phyloP scores from a whole-genome alignment of 371 early-diverging fungal genomes.

The Mortierella sp. region DNA sequence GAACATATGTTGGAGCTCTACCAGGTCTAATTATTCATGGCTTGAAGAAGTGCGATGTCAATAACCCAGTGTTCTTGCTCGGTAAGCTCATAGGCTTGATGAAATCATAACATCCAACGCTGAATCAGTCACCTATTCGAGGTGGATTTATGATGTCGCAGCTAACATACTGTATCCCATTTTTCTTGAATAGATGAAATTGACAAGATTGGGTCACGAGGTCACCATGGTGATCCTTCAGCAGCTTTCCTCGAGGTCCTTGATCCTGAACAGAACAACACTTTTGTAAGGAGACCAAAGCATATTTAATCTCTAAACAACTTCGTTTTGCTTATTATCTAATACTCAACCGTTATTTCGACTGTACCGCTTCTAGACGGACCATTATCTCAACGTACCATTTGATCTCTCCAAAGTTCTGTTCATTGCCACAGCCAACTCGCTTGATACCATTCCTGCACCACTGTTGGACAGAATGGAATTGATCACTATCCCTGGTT shows the following conservation, averaged over 20 bases:
- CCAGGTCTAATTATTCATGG: conserved; percentile 91
- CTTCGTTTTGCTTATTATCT: not conserved
- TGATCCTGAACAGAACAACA: conserved; percentile 90
- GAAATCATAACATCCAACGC: not conserved
- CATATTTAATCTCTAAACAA: not conserved
- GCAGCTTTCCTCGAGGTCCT: conserved; percentile 90
- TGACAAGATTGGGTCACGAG: conserved; percentile 21
- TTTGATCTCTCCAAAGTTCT: conserved; percentile 88
- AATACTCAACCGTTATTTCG: not conserved
- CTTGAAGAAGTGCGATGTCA: conserved; percentile 76
- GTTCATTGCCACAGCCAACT: conserved; percentile 92
- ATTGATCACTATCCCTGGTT: conserved; percentile 84
- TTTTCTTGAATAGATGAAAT: conserved; percentile 10
- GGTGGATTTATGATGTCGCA: too few relatives aligned
- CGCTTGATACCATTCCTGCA: conserved; percentile 80
- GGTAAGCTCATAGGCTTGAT: conserved; percentile 51
- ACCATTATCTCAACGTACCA: conserved; percentile 88
- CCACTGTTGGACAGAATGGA: conserved; percentile 93
- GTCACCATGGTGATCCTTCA: conserved; percentile 76
- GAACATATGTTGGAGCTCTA: conserved; percentile 92
- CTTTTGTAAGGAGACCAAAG: conserved; percentile 56
- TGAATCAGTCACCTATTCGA: not conserved
- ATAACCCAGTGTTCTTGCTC: conserved; percentile 84
- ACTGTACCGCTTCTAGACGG: conserved; percentile 56
- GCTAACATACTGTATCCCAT: not conserved